Base-by-base conservation (phyloP, 495 filamentous ascomycete species). In the Echria macrotheca region DNA sequence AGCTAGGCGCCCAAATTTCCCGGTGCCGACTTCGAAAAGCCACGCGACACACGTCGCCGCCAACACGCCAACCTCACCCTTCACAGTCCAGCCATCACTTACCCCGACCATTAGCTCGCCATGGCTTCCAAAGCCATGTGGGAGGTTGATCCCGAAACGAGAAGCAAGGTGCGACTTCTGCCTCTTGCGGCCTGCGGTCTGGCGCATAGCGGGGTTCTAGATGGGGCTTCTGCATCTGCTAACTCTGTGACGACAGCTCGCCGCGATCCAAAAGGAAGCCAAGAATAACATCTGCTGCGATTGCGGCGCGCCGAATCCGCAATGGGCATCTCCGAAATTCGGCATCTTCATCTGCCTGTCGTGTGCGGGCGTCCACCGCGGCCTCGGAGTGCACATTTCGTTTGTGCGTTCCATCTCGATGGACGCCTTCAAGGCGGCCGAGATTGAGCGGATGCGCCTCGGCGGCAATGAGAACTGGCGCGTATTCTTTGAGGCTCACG, bases 61-160 rank as follows among this genome's bases (percentile, higher is more conserved):
- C n/a, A n/a, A 39, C 42, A 14, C 29, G 9, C n/a, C 25, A 35
- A 48, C 43, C 42, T 17, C 12, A 38, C 40, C n/a, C 40, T 23
- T 3, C 2, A 31, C 25, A n/a, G 18, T 19, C 14, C 24, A 45
- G 36, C 28, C 2, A 32, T 31, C 3, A 36, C 14, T 24, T 28
- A 33, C 50, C 48, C 33, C 38, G 35, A 38, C 41, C 36, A 10
- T 12, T 46, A 47, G 41, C 55, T 47, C 52, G 39, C 54, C 40
- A 74, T 74, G 71, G 65, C 70, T 26, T 67, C 72, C 44, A 75
- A 73, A 48, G 75, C 69, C 61, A 91, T 94, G 87, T 97, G 91
- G 91, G 91, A 97, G 68, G 90, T 97, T 53, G 91, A 97, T 70
- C 91, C 91, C 15, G 91, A 96, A 72, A 96, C 90, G 26, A 82